Evolutionary conservation across 768 basidiomycete species (phyloP).

Genomic region (Rhodotorula babjevae): DNA sequence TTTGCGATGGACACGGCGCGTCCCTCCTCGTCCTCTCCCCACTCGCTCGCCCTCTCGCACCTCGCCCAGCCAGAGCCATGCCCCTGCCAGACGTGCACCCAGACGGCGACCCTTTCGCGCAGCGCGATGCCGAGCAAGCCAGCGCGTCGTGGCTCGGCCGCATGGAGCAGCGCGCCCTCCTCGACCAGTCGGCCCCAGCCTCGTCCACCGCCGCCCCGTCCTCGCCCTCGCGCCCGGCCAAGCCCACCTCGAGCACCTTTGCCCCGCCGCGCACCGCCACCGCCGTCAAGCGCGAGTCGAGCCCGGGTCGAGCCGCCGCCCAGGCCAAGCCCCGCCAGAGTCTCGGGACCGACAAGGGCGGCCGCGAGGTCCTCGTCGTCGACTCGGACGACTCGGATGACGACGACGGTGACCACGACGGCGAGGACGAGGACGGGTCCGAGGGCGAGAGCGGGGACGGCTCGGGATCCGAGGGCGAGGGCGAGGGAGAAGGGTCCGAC

Average conservation of each 20-base stretch:
- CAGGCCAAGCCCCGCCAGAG: not conserved
- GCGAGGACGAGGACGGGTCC: conserved; percentile 6
- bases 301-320: not conserved
- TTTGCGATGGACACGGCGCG: not conserved
- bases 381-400: conserved; percentile 17
- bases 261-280: not conserved
- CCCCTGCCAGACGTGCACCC: conserved; percentile 27
- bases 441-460: conserved; percentile 12
- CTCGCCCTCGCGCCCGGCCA: not conserved
- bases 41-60: not conserved
- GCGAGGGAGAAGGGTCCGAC: not conserved
- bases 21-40: not conserved
- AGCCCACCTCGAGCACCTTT: not conserved
- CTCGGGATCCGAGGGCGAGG: conserved; percentile 1
- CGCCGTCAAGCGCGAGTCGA: not conserved
- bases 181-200: not conserved
- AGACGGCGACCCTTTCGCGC: conserved; percentile 36
- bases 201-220: not conserved
- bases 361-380: conserved; percentile 5
- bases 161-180: conserved; percentile 18
- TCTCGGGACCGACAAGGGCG: not conserved
- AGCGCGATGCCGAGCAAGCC: not conserved
- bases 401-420: conserved; percentile 7
- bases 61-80: not conserved
- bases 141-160: conserved; percentile 16